Evolutionary conservation across 495 filamentous ascomycete genomes (phyloP).

Genomic region (Podospora tetraspora): DNA sequence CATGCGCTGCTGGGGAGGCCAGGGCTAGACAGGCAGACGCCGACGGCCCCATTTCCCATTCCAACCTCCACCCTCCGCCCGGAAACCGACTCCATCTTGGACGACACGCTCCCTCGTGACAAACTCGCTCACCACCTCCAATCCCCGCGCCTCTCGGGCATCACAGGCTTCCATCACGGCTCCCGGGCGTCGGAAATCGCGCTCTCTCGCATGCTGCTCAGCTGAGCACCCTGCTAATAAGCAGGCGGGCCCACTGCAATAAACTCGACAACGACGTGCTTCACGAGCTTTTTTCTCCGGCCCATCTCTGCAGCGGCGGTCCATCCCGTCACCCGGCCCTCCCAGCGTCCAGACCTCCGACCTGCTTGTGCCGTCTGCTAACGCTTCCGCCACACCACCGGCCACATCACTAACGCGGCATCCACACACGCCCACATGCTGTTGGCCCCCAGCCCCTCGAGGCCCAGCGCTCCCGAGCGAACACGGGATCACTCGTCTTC

Average conservation of each 20-base stretch:
- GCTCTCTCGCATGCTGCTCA: constrained; percentile 1
- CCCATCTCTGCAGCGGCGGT: constrained; percentile 9
- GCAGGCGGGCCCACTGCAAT: constrained; percentile 8
- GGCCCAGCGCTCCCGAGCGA: background rate
- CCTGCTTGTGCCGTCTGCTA: background rate
- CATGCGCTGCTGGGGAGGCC: background rate
- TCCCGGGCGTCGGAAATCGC: background rate
- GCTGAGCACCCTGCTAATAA: constrained; percentile 6
- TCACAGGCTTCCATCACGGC: background rate
- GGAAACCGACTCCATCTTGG: background rate
- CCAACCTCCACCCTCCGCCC: background rate
- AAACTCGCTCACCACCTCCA: too few species aligned
- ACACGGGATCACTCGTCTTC: constrained; percentile 8
- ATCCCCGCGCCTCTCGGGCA: background rate
- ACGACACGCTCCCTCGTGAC: background rate
- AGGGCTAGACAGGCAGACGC: background rate
- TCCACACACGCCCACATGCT: background rate
- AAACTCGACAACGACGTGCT: background rate
- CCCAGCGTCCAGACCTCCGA: background rate
- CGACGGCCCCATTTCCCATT: background rate
- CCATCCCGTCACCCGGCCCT: constrained; percentile 5
- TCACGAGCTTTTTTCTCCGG: background rate
- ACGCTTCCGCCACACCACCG: background rate
- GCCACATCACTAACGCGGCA: background rate
- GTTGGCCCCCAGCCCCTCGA: constrained; percentile 5